Conservation (phyloP, 23 red algal species). For the Chondrus crispus region DNA sequence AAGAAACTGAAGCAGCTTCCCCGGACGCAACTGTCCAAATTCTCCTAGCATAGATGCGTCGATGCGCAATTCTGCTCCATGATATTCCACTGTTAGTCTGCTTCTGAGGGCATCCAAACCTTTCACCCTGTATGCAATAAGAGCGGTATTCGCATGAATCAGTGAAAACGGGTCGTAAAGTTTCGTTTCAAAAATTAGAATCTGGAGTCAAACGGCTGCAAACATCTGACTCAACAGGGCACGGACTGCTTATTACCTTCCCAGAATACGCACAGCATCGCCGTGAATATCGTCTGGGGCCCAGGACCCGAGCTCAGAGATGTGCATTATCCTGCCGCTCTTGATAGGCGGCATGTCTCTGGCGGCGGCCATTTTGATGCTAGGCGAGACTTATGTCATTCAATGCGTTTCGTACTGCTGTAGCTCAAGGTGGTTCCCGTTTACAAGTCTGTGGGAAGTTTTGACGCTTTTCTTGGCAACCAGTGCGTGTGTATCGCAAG, state of each 20-base stretch:
- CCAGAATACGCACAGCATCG: constrained; percentile 12
- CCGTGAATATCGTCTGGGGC: constrained; percentile 34
- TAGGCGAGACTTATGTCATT: too few species aligned
- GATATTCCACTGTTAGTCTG: constrained; percentile 1
- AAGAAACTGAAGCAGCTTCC: constrained; percentile 5
- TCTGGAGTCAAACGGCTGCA: neutral
- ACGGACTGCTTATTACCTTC: constrained; percentile 1
- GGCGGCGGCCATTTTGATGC: constrained; percentile 31
- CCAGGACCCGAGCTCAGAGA: constrained; percentile 34
- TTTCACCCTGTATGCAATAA: constrained; percentile 1
- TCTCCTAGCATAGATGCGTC: neutral
- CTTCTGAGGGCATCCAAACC: neutral
- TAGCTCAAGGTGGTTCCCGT: too few species aligned
- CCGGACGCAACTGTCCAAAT: neutral
- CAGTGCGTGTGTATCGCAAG: too few species aligned
- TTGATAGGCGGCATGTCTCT: constrained; percentile 39
- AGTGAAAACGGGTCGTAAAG: too few species aligned
- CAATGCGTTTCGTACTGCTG: too few species aligned
- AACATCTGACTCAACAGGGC: neutral
- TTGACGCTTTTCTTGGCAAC: too few species aligned
- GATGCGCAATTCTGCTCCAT: neutral
- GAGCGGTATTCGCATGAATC: neutral
- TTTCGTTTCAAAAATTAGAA: too few species aligned
- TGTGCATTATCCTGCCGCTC: constrained; percentile 29
- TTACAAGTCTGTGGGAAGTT: too few species aligned